Conservation (phyloP, 257 asterid species). For the Datura wrightii region DNA sequence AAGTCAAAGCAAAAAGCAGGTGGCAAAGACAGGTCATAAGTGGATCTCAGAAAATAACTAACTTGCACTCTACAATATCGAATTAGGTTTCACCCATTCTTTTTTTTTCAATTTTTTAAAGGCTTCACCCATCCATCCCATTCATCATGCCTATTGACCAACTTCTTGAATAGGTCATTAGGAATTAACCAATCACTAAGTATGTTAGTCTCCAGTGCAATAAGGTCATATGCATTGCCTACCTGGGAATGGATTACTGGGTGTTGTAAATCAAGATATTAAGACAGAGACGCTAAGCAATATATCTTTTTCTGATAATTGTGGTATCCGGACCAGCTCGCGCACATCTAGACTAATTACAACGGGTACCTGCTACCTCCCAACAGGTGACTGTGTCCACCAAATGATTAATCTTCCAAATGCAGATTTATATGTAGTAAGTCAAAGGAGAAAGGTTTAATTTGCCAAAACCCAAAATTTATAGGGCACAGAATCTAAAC, state of each 20-base stretch:
- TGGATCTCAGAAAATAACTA: neutral
- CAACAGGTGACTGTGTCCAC: too few species aligned
- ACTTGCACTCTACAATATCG: neutral
- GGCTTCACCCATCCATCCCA: neutral
- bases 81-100: neutral
- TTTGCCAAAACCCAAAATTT: neutral
- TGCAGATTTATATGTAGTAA: neutral
- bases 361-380: too few species aligned
- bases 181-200: neutral
- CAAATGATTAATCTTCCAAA: neutral
- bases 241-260: neutral
- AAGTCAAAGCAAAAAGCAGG: neutral
- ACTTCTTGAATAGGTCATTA: neutral
- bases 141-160: neutral
- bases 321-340: too few species aligned
- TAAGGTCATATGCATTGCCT: neutral
- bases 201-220: neutral
- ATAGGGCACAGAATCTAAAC: neutral
- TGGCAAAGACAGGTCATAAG: neutral
- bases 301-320: too few species aligned
- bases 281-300: neutral
- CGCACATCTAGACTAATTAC: too few species aligned
- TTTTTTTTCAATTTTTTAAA: too few species aligned
- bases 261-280: neutral
- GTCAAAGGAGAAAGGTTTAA: neutral